Evolutionary conservation across 495 filamentous ascomycete species (phyloP).

Genomic region (Tetracladium marchalianum): DNA sequence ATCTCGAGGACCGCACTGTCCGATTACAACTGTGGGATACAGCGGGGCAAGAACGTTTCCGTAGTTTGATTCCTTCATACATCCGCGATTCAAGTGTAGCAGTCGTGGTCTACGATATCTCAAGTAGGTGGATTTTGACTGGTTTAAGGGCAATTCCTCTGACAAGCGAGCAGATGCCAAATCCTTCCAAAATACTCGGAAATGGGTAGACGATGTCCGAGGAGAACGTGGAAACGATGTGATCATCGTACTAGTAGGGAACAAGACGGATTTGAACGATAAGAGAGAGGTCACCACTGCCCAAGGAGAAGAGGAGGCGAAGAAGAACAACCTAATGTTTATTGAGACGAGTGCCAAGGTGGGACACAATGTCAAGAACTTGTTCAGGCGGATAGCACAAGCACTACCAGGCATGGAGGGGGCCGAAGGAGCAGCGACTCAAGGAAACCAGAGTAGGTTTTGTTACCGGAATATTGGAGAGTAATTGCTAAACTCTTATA

Average conservation of each 20-base stretch:
- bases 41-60: slow-evolving; percentile 93
- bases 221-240: slow-evolving; percentile 96
- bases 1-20: slow-evolving; percentile 96
- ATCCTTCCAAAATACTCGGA: slow-evolving; percentile 93
- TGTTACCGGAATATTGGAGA: not conserved
- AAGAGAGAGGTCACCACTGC: slow-evolving; percentile 91
- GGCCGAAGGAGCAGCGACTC: slow-evolving; percentile 50
- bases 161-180: slow-evolving; percentile 51
- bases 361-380: slow-evolving; percentile 92
- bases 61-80: slow-evolving; percentile 93
- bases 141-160: slow-evolving; percentile 5
- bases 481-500: slow-evolving; percentile 23
- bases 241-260: slow-evolving; percentile 95
- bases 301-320: slow-evolving; percentile 97
- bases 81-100: slow-evolving; percentile 96
- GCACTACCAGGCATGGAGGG: slow-evolving; percentile 97
- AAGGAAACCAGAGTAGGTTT: slow-evolving; percentile 54
- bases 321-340: slow-evolving; percentile 93
- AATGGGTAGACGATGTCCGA: slow-evolving; percentile 98
- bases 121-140: slow-evolving; percentile 39
- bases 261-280: slow-evolving; percentile 97
- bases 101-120: slow-evolving; percentile 97
- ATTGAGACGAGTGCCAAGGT: slow-evolving; percentile 98
- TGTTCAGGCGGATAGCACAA: slow-evolving; percentile 96
- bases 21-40: slow-evolving; percentile 98